Evolutionary conservation across 2,329 filamentous ascomycete species (phyloP), one percentile per base, ranked within the genome.

Genomic region (Penicillium sp.): DNA sequence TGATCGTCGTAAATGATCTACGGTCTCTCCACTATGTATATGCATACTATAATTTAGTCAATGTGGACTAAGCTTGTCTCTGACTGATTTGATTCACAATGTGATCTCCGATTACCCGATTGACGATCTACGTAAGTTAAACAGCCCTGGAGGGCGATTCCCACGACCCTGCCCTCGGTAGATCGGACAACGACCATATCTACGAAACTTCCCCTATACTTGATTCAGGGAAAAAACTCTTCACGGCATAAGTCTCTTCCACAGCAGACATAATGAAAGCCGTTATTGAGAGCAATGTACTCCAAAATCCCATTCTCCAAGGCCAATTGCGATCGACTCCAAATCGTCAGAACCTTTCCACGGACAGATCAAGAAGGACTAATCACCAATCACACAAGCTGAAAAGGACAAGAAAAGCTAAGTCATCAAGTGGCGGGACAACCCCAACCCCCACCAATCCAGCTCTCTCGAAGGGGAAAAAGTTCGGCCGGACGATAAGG

Each of bases 401-500:
- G 19, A 42, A 21, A 7, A 42, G 11, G 39, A 21, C 39, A 13
- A 13, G 11, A 3, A 14, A 21, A 42, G 19, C 19, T 13, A 42
- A 42, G 19, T 42, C 8, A 42, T 42, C 39, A 42, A 44, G 58
- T 61, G 58, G 58, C 54, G 19, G 52, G 31, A 16, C 19, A 31
- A 16, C 16, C 26, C 45, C 26, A 31, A 27, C 26, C 22, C 22
- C 24, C 26, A 31, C 16, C 29, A 14, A 8, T n/a, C 16, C 11
- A 50, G 19, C 21, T 11, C 11, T 52, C 52, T 39, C 14, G 3
- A 59, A 55, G 7, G 11, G 45, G 62, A 4, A 29, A 53, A 58
- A 48, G n/a, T 45, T 31, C 61, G 57, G 57, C 60, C 62, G 62
- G 48, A 21, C 16, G 47, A 45, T 47, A 22, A 48, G 37, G 19